Evolutionary conservation across 1,284 basidiomycete species (phyloP), one percentile per base, ranked within the genome.

Genomic region (Malassezia slooffiae): DNA sequence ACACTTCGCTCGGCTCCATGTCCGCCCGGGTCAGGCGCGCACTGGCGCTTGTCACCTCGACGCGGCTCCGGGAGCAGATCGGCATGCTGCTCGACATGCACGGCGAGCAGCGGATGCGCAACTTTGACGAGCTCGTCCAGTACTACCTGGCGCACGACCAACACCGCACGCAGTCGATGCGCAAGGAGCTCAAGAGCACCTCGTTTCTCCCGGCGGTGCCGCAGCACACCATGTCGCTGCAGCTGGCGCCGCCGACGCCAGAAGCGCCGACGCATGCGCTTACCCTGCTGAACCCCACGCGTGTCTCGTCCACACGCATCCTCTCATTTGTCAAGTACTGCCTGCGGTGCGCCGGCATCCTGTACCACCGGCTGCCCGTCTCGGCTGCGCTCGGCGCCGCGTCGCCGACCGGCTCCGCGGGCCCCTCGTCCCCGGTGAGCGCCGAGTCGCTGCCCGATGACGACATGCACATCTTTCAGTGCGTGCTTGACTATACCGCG

Each of bases 341-440:
- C 21, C 58, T 77, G 7, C 73, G 76, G 11, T 75, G 72, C 16
- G 67, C 71, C 0, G 75, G 75, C 1, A 74, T 76, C 41, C 58
- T 76, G 20, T 76, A 76, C 54, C 75, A 77, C 28, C 31, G 32
- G 5, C 10, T 48, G 2, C 38, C 40, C n/a, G 12, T 33, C 31
- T n/a, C 23, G 3, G 23, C 27, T 4, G 9, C n/a, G 9, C 6
- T 6, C 16, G 40, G n/a, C 4, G 38, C 32, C 17, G 19, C 5
- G 10, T 36, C 23, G 22, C 34, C 34, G 13, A n/a, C 15, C 16
- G 6, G 26, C 27, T 6, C 16, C 3, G 7, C 38, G 4, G 21
- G 16, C 11, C n/a, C 17, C 4, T 32, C 38, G n/a, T n/a, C n/a
- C n/a, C n/a, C n/a, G n/a, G n/a, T n/a, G 9, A 19, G 29, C 12